phyloP scores from a whole-genome alignment of 2,329 filamentous ascomycete genomes.

The Rhynchosporium graminicola region DNA sequence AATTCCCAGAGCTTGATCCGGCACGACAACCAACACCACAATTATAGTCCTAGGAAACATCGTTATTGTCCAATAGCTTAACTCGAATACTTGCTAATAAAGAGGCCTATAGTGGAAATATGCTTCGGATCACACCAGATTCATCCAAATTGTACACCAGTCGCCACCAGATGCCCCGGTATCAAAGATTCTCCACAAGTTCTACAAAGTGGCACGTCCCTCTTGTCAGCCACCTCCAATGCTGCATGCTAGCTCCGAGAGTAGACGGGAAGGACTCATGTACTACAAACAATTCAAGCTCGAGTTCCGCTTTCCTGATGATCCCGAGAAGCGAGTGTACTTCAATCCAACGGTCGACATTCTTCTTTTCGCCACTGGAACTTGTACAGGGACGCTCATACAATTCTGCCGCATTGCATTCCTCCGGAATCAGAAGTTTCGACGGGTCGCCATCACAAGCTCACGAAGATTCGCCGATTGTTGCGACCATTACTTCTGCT shows the following conservation, averaged over 20 bases:
- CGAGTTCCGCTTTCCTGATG: background rate
- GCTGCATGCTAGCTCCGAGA: background rate
- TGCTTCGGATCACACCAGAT: background rate
- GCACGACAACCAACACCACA: too few relatives aligned
- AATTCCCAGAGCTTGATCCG: too few relatives aligned
- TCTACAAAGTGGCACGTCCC: background rate
- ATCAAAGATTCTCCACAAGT: background rate
- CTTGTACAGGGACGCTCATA: background rate
- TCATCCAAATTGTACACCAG: background rate
- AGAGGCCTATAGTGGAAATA: background rate
- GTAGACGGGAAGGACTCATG: background rate
- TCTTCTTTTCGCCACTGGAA: background rate
- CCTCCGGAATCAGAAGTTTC: background rate
- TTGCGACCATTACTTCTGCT: background rate
- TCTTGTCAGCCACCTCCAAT: background rate
- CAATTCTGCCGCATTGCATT: background rate
- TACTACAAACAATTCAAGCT: background rate
- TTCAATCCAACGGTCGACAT: background rate
- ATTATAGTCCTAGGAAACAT: too few relatives aligned
- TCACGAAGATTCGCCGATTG: background rate
- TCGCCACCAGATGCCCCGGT: background rate
- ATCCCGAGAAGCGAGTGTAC: background rate
- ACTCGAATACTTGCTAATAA: background rate
- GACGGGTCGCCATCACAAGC: background rate
- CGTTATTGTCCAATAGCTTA: background rate